A percentile compares a stretch with the other conserved stretches of the same genome.
These are phyloP conservation scores for Camellia oleifera DNA, from an alignment of 179 eudicot species.

Conservation along the genomic window DNA sequence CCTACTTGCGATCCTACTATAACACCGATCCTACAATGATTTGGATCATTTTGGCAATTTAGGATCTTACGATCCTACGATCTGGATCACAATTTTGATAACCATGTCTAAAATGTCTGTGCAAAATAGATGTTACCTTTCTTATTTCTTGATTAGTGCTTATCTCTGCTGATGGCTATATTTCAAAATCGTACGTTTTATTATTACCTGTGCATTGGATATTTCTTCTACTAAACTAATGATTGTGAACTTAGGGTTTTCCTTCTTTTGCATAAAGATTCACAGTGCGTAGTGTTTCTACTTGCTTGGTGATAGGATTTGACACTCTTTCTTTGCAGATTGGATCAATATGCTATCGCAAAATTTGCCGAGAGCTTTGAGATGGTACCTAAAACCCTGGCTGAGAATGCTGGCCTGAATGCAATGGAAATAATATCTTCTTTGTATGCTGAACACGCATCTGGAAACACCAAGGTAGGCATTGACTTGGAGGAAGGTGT, in stretches of 20 bases:
- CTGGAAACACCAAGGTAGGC: slow-evolving; percentile 83
- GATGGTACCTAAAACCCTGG: slow-evolving; percentile 83
- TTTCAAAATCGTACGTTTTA: background rate
- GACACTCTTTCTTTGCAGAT: slow-evolving; percentile 35
- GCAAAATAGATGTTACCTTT: background rate
- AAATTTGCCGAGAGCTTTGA: slow-evolving; percentile 96
- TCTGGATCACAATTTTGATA: too few species aligned
- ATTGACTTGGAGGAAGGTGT: slow-evolving; percentile 80
- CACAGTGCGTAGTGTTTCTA: background rate
- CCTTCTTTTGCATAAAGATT: background rate
- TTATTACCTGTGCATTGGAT: too few species aligned
- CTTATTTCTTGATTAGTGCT: background rate
- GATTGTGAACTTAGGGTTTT: background rate
- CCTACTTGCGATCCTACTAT: too few species aligned
- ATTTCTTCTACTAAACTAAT: background rate
- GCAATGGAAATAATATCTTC: slow-evolving; percentile 94
- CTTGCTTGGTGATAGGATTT: slow-evolving; percentile 1
- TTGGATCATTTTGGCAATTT: too few species aligned
- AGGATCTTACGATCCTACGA: too few species aligned
- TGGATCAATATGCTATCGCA: slow-evolving; percentile 93
- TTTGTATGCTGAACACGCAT: slow-evolving; percentile 78
- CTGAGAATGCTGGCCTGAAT: slow-evolving; percentile 98
- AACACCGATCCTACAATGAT: too few species aligned
- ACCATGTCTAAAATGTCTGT: background rate
- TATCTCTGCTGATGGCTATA: background rate